These are phyloP conservation scores for Pyrenophora teres DNA, from an alignment of 2,329 filamentous ascomycete genomes.

Conservation along the genomic window DNA sequence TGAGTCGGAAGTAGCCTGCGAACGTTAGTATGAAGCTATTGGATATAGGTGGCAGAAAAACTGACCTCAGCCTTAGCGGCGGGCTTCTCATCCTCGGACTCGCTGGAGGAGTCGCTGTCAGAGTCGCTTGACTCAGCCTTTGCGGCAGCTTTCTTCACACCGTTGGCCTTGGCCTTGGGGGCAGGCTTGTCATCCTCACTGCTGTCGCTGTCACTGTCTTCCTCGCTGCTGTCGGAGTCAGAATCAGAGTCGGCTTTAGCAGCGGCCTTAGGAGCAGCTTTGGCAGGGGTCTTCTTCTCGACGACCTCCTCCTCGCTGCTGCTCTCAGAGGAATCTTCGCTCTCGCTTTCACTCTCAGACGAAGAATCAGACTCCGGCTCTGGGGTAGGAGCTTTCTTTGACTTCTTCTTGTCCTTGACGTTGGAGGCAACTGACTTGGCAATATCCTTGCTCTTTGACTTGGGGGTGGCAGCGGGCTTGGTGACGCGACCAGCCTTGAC, in stretches of 20 bases:
- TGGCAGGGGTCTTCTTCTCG: conserved; percentile 41
- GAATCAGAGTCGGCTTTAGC: conserved; percentile 46
- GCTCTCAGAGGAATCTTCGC: conserved; percentile 38
- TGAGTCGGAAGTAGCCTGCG: conserved; percentile 27
- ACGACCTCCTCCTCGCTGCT: conserved; percentile 41
- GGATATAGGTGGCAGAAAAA: conserved; percentile 13
- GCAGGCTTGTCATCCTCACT: conserved; percentile 35
- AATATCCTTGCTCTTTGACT: conserved; percentile 69
- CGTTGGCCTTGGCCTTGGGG: conserved; percentile 39
- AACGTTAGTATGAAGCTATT: conserved; percentile 18
- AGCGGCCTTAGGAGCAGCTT: conserved; percentile 42
- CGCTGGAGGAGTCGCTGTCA: conserved; percentile 33
- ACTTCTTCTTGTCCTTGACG: conserved; percentile 58
- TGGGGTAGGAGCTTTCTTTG: conserved; percentile 55
- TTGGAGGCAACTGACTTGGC: conserved; percentile 58
- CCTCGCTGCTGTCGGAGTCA: conserved; percentile 29
- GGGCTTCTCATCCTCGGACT: conserved; percentile 37
- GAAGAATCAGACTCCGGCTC: conserved; percentile 51
- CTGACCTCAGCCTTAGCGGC: conserved; percentile 40
- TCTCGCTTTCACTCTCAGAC: conserved; percentile 44
- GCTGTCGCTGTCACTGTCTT: conserved; percentile 37
- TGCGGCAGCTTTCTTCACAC: conserved; percentile 38
- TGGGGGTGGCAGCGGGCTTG: conserved; percentile 69
- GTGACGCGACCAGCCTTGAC: conserved; percentile 70
- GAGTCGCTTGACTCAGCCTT: conserved; percentile 47